These are phyloP conservation scores for Fraxinus anomala DNA, from an alignment of 257 asterid species.

Conservation along the genomic window DNA sequence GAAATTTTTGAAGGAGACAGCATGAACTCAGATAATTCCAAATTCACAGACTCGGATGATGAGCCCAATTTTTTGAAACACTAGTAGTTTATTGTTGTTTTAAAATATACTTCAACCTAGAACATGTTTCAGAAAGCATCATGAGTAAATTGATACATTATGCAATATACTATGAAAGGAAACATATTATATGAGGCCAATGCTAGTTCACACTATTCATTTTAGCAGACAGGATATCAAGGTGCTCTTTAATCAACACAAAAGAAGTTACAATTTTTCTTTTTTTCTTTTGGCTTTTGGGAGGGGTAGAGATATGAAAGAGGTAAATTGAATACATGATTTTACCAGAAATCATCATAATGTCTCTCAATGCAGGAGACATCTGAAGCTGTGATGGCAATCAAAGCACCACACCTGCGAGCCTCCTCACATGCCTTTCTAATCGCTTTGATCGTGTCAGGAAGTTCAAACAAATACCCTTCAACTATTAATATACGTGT, in stretches of 20 bases:
- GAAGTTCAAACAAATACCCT: constrained; percentile 94
- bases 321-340: constrained; percentile 8
- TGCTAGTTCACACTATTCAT: constrained; percentile 13
- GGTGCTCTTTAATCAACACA: background rate
- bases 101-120: background rate
- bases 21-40: constrained; percentile 4
- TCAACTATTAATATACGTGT: constrained; percentile 83
- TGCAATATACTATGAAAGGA: constrained; percentile 1
- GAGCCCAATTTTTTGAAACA: background rate
- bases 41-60: background rate
- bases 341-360: constrained; percentile 90
- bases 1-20: background rate
- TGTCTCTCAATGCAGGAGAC: constrained; percentile 90
- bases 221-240: background rate
- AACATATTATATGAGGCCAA: background rate
- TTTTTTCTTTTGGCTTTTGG: background rate
- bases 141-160: background rate
- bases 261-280: background rate
- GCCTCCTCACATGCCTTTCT: constrained; percentile 88
- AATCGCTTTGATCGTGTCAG: constrained; percentile 86
- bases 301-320: constrained; percentile 7
- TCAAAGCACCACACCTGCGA: constrained; percentile 78
- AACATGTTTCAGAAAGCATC: constrained; percentile 2
- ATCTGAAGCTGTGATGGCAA: constrained; percentile 96
- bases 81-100: background rate